phyloP scores from a whole-genome alignment of 2,329 filamentous ascomycete genomes.

The Escovopsis sp. region DNA sequence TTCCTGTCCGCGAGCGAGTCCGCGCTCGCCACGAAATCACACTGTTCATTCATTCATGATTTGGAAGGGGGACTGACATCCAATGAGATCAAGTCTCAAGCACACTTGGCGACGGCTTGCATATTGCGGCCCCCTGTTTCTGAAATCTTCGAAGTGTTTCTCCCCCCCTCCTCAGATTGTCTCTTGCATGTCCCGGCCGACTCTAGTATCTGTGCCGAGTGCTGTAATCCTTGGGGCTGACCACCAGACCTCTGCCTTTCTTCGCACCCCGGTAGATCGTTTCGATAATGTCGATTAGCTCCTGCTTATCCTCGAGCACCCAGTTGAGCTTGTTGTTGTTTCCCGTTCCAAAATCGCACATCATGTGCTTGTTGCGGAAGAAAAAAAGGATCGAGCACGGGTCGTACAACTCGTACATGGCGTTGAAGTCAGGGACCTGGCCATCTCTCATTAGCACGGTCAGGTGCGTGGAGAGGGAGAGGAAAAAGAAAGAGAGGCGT shows the following conservation, averaged over 20 bases:
- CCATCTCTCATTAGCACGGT: conserved; percentile 20
- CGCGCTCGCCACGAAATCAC: no score
- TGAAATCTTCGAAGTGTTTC: no score
- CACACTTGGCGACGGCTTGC: no score
- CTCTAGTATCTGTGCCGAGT: conserved; percentile 4
- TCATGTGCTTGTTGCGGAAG: conserved; percentile 98
- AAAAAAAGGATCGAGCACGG: conserved; percentile 93
- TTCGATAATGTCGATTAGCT: conserved; percentile 96
- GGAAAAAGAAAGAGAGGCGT: no score
- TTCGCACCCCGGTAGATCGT: conserved; percentile 97
- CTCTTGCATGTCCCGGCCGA: no score
- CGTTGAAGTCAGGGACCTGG: conserved; percentile 73
- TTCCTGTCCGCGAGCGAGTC: no score
- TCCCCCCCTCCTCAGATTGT: no score
- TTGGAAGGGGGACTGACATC: no score
- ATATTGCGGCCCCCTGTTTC: no score
- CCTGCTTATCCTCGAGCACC: conserved; percentile 90
- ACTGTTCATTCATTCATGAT: no score
- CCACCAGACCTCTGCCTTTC: conserved; percentile 91
- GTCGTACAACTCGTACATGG: conserved; percentile 90
- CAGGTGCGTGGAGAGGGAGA: neutral
- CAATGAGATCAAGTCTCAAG: no score
- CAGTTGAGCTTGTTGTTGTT: conserved; percentile 99
- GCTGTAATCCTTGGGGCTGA: conserved; percentile 64
- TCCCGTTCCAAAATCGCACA: conserved; percentile 93